Evolutionary conservation across 2,329 filamentous ascomycete species (phyloP), one percentile per base, ranked within the genome.

Genomic region (Cercospora sp.): DNA sequence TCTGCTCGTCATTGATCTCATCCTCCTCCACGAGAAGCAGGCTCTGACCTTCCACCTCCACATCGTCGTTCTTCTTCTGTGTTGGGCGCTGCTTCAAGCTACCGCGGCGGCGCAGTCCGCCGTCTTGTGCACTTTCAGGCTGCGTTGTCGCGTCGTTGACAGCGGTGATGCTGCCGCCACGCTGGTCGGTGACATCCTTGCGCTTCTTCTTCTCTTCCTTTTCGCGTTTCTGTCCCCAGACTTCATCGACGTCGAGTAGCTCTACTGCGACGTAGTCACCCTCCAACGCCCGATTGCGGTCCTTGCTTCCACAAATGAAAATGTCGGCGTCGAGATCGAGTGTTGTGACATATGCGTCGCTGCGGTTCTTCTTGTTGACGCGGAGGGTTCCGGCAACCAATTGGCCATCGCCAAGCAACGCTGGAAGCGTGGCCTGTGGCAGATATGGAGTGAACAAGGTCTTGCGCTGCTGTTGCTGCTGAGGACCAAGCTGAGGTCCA

Each of bases 201-300:
- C 95, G 92, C 85, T 98, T 99, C 88, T 99, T 99, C 87, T 99
- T 99, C 81, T 99, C 95, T 82, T 99, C 95, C 81, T 99, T 99
- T 81, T 99, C 95, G 66, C 93, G 92, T 86, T 99, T 99, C 84
- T 99, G 95, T 26, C 91, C 89, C 95, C 95, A 99, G 2, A 99
- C 95, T 78, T 99, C 95, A 79, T 98, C 95, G 7, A 99, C 95
- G 77, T 99, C 94, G 62, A 99, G 89, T 58, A 99, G 89, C 82
- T 99, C 95, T 64, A 99, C 89, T 34, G 95, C 95, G 67, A 99
- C 95, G 65, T 97, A 87, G 79, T 99, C 95, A 68, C 95, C 95
- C 80, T 99, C 95, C 40, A 99, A 87, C 65, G 95, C 95, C 81
- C 95, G 91, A 80, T 99, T 99, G 74, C 95, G 91, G 80, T 99